phyloP scores from a whole-genome alignment of 2,329 filamentous ascomycete genomes.

The Diaporthe longicolla region DNA sequence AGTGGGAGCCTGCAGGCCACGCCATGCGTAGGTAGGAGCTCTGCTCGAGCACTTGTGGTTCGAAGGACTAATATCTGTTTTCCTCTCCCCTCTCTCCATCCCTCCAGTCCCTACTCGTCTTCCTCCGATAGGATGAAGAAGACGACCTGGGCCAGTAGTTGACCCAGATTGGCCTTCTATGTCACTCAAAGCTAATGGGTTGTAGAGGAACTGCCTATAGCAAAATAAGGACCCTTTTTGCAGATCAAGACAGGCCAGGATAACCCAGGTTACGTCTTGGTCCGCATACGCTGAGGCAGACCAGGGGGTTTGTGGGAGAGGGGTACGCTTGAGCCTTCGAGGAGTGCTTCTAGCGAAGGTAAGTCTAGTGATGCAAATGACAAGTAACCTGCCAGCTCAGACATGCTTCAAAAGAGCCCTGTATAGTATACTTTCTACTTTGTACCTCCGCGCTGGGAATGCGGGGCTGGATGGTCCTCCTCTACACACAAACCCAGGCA shows the following conservation, averaged over 20 bases:
- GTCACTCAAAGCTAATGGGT: constrained; percentile 5
- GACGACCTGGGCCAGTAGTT: constrained; percentile 12
- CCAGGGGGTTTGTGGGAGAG: constrained; percentile 28
- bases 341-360: constrained; percentile 34
- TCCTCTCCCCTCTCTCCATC: neutral
- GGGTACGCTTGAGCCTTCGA: neutral
- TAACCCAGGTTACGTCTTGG: constrained; percentile 7
- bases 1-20: constrained; percentile 31
- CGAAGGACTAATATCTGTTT: neutral
- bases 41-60: constrained; percentile 27
- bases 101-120: neutral
- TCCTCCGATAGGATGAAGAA: neutral
- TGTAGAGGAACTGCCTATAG: neutral
- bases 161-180: constrained; percentile 11
- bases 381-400: constrained; percentile 37
- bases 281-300: constrained; percentile 16
- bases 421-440: constrained; percentile 35
- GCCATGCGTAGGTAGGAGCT: neutral
- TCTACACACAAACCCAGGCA: constrained; percentile 34
- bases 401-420: constrained; percentile 33
- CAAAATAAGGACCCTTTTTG: constrained; percentile 16
- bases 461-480: constrained; percentile 36
- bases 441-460: constrained; percentile 37
- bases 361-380: constrained; percentile 25
- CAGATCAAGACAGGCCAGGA: constrained; percentile 35